Base-by-base conservation (phyloP, 257 asterid genomes). In the Ligustrum vulgare region DNA sequence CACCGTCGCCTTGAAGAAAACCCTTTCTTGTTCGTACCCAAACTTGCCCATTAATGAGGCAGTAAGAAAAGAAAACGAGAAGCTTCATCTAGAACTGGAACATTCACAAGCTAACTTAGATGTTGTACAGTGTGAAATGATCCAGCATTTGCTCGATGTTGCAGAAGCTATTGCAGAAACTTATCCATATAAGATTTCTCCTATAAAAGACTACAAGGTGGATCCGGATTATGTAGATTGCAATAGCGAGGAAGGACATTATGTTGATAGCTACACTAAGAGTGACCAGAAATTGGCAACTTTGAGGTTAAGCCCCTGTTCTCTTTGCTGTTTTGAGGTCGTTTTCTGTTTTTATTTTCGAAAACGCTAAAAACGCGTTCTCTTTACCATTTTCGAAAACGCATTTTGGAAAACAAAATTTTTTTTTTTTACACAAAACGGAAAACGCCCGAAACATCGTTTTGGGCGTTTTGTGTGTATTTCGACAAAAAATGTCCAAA, bases 71-170 rank as follows among this genome's bases (percentile, higher is more conserved):
- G 98, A 93, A 85, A 93, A 80, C 72, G 89, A 93, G 80, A 93
- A 91, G 84, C 98, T 93, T 78, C 96, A 86, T 16, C 67, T 89
- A 77, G 98, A 93, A 85, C 87, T 91, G 82, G 96, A 91, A 75
- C 85, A 85, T 49, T 93, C 98, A 20, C 97, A 93, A 82, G 88
- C 97, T 81, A 83, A 88, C 79, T 78, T 83, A 73, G 98, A 93
- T 76, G 92, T 93, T 71, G 71, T 77, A 71, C 97, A 93, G 77
- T 93, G 98, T 80, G 96, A 93, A 89, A 88, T 93, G 67, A 93
- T 93, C 78, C 98, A 93, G 82, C 94, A 89, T 84, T 91, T 93
- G 79, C 90, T 93, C 70, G 98, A 91, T 66, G 96, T 93, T 79
- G 85, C 98, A 12, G 96, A 93, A 87, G 89, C 86, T 70, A 91